A percentile compares a stretch with the other conserved stretches of the same genome.
Conservation (phyloP, 75 land plant genomes). For the Larix kaempferi region DNA sequence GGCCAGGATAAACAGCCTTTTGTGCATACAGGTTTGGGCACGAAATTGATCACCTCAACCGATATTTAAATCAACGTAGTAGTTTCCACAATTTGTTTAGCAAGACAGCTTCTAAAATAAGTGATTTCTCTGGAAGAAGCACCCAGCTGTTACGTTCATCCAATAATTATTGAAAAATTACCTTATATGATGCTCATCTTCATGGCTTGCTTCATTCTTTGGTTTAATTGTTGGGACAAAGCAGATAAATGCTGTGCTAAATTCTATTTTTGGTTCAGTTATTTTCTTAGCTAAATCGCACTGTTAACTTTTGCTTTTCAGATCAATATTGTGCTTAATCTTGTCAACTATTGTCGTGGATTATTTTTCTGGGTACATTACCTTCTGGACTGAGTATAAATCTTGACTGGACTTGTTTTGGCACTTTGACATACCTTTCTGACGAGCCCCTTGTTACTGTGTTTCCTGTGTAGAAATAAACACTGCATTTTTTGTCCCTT, state of each 20-base stretch:
- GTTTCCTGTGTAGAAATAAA: not conserved
- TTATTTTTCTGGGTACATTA: not conserved
- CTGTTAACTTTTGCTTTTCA: not conserved
- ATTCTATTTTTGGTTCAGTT: not conserved
- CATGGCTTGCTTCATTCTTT: not conserved
- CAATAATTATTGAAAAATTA: slow-evolving; percentile 1
- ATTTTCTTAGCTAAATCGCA: not conserved
- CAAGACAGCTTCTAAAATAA: not conserved
- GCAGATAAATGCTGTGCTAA: not conserved
- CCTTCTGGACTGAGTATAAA: not conserved
- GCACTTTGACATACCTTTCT: not conserved
- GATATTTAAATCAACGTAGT: not conserved
- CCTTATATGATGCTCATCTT: not conserved
- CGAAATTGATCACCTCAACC: not conserved
- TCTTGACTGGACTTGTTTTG: not conserved
- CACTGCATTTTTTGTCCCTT: not conserved
- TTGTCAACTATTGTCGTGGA: not conserved
- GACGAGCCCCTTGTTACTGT: not conserved
- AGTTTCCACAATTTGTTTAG: slow-evolving; percentile 6
- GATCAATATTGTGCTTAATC: not conserved
- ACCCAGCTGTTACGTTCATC: slow-evolving; percentile 1
- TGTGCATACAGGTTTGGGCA: not conserved
- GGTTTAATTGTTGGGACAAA: not conserved
- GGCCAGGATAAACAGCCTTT: slow-evolving; percentile 1
- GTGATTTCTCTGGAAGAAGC: not conserved